A percentile compares a stretch with the other conserved stretches of the same genome.
These are phyloP conservation scores for Talaromyces verruculosus DNA, from an alignment of 2,329 filamentous ascomycete genomes.

Conservation along the genomic window DNA sequence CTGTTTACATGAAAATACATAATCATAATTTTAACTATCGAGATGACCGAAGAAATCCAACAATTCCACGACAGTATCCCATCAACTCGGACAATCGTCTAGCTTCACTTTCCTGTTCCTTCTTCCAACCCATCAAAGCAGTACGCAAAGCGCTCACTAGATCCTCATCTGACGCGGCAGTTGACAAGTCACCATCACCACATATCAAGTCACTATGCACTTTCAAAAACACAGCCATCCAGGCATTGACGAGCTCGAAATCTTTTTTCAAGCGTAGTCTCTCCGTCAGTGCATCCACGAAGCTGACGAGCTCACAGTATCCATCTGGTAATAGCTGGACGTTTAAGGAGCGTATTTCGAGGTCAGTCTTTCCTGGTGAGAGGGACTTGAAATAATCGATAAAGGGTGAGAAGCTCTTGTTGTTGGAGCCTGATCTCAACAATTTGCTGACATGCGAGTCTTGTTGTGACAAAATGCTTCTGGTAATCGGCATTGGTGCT, in stretches of 20 bases:
- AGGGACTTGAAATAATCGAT: slow-evolving; percentile 77
- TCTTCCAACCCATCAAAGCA: slow-evolving; percentile 68
- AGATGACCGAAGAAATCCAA: slow-evolving; percentile 70
- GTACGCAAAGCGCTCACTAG: slow-evolving; percentile 56
- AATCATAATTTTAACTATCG: slow-evolving; percentile 32
- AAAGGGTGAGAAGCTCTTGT: slow-evolving; percentile 65
- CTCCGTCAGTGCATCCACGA: slow-evolving; percentile 75
- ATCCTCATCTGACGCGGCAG: slow-evolving; percentile 37
- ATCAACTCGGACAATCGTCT: slow-evolving; percentile 72
- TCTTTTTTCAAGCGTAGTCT: slow-evolving; percentile 69
- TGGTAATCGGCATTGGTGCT: slow-evolving; percentile 67
- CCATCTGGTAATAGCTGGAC: slow-evolving; percentile 38
- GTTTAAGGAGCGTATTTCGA: slow-evolving; percentile 81
- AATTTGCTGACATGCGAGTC: slow-evolving; percentile 49
- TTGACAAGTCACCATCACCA: slow-evolving; percentile 46
- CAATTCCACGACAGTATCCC: slow-evolving; percentile 83
- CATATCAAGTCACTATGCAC: slow-evolving; percentile 67
- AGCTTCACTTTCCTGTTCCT: slow-evolving; percentile 69
- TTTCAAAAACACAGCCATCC: slow-evolving; percentile 92
- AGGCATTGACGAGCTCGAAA: slow-evolving; percentile 92
- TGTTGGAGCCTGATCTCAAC: slow-evolving; percentile 48
- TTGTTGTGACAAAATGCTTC: slow-evolving; percentile 44
- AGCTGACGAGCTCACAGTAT: slow-evolving; percentile 71
- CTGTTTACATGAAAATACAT: slow-evolving; percentile 3
- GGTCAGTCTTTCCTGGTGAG: slow-evolving; percentile 79